phyloP scores from a whole-genome alignment of 192 early-diverging fungal genomes.

The Rhizophagus sp. region DNA sequence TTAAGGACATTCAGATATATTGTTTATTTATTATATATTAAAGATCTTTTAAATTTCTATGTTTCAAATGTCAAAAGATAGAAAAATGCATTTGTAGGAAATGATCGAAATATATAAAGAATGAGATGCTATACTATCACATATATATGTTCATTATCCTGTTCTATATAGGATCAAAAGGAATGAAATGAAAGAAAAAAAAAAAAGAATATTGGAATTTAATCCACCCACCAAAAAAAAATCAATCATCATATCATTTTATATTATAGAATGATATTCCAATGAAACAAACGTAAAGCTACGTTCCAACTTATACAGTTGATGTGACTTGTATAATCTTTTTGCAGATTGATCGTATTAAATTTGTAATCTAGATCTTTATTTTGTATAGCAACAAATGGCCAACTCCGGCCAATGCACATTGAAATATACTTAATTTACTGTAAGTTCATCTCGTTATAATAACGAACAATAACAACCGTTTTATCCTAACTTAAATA shows the following conservation, averaged over 20 bases:
- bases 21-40: slow-evolving; percentile 11
- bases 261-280: slow-evolving; percentile 62
- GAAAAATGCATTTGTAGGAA: slow-evolving; percentile 90
- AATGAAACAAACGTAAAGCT: too few relatives aligned
- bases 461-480: too few relatives aligned
- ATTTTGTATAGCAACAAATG: slow-evolving; percentile 75
- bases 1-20: neutral
- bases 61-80: too few relatives aligned
- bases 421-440: slow-evolving; percentile 65
- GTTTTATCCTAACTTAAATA: too few relatives aligned
- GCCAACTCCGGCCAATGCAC: slow-evolving; percentile 60
- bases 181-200: slow-evolving; percentile 13
- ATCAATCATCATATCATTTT: slow-evolving; percentile 62
- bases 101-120: slow-evolving; percentile 88
- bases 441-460: too few relatives aligned
- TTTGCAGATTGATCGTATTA: slow-evolving; percentile 53
- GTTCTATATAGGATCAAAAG: too few relatives aligned
- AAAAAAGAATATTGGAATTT: too few relatives aligned
- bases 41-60: slow-evolving; percentile 69
- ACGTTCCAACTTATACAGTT: slow-evolving; percentile 62
- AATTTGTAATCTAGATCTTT: slow-evolving; percentile 46
- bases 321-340: slow-evolving; percentile 81
- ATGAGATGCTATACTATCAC: neutral
- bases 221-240: slow-evolving; percentile 67
- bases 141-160: slow-evolving; percentile 72